Evolutionary conservation across 495 filamentous ascomycete species (phyloP).

Genomic region (Eremomyces bilateralis): DNA sequence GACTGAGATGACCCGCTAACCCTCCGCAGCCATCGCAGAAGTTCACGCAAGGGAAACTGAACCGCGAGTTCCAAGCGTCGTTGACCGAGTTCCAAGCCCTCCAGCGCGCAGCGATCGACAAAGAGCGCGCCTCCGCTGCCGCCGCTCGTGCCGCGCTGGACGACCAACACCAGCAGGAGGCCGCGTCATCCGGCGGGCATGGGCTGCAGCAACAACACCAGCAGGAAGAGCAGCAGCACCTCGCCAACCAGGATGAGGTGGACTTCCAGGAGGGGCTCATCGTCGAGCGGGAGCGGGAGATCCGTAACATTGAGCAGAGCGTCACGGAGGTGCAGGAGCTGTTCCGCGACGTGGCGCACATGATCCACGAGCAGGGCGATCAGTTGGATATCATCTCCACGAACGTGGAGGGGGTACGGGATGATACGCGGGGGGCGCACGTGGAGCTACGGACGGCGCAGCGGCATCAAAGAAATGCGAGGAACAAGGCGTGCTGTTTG

Average conservation of each 20-base stretch:
- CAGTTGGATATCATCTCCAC: conserved; percentile 71
- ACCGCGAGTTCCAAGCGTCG: conserved; percentile 69
- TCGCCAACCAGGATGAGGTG: conserved; percentile 85
- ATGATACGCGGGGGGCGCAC: conserved; percentile 66
- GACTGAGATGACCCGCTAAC: conserved; percentile 1
- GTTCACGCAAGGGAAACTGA: conserved; percentile 87
- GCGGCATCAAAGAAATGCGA: conserved; percentile 77
- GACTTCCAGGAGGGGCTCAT: conserved; percentile 95
- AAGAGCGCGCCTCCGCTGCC: conserved; percentile 65
- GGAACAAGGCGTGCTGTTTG: conserved; percentile 81
- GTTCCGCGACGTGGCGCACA: conserved; percentile 89
- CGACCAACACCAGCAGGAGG: conserved; percentile 20
- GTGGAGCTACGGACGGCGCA: conserved; percentile 62
- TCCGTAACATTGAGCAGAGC: conserved; percentile 87
- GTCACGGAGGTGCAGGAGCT: conserved; percentile 91
- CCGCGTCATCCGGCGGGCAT: conserved; percentile 18
- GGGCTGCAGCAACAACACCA: conserved; percentile 44
- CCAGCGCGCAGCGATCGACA: conserved; percentile 74
- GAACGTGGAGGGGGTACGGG: conserved; percentile 62
- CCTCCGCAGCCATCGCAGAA: conserved; percentile 61
- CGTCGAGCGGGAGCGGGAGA: conserved; percentile 86
- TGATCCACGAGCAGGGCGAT: conserved; percentile 83
- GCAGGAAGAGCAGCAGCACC: conserved; percentile 53
- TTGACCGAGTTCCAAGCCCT: conserved; percentile 77
- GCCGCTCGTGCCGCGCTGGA: conserved; percentile 58